Base-by-base conservation (phyloP, 2,329 filamentous ascomycete species). In the Coleophoma cylindrospora region DNA sequence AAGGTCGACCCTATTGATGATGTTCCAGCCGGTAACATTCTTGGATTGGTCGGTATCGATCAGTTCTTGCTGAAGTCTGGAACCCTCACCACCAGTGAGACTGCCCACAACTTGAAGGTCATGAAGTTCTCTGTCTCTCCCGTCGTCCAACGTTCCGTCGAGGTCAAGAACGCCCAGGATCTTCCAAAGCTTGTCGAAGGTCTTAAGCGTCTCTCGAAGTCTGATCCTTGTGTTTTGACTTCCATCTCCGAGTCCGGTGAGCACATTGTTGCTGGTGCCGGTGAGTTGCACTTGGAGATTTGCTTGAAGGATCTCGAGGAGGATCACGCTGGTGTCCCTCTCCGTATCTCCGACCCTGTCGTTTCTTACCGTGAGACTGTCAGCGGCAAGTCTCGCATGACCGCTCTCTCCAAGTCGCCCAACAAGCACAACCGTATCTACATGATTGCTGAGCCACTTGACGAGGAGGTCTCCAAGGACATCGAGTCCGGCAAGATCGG, bases 361-460 rank as follows among this genome's bases (percentile, higher is more conserved):
- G 94, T 97, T 69, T 84, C 90, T 73, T 99, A 95, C 86, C 91
- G 94, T 84, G 94, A 99, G 85, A 95, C 92, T 59, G 92, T 99
- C 68, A 74, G 75, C 64, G 80, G 60, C 67, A 84, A 84, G 70
- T 97, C 94, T 50, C 89, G 85, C 83, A 97, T 97, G 68, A 95
- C 89, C 68, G 94, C 94, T 63, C 82, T 99, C 68, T 97, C 94
- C 75, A 99, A 99, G 83, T 99, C 94, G 45, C 94, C 94, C 79
- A 99, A 99, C 89, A 99, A 99, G 90, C 94, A 99, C 88, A 99
- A 99, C 84, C 92, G 94, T 91, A 83, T 99, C 55, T 99, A 97
- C 82, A 86, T 99, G 77, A 83, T 82, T 74, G 94, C 94, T 60
- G 78, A 91, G 76, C 94, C 94, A 65, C 81, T 99, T 50, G 83